Evolutionary conservation across 352 stramenopile species (phyloP).

Genomic region (Globisporangium yorkense): DNA sequence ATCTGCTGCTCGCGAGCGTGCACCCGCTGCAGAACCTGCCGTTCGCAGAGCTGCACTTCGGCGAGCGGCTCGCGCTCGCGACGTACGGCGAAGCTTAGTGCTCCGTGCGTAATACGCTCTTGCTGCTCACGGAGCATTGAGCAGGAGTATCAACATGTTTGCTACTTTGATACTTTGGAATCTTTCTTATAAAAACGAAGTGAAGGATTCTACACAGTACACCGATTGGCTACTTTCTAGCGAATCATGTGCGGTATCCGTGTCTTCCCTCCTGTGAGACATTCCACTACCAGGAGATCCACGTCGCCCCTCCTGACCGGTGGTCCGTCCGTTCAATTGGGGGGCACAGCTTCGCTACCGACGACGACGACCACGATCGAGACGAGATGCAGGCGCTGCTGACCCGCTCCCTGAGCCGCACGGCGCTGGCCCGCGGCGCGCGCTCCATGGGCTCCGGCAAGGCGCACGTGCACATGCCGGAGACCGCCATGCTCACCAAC

Average conservation of each 20-base stretch:
- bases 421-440: conserved; percentile 30
- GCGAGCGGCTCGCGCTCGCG: conserved; percentile 50
- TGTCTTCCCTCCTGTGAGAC: too few relatives aligned
- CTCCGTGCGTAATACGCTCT: too few relatives aligned
- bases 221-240: too few relatives aligned
- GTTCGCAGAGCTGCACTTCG: conserved; percentile 56
- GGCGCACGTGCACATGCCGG: conserved; percentile 67
- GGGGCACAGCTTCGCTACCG: background rate
- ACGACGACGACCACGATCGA: conserved; percentile 2
- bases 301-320: background rate
- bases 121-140: background rate
- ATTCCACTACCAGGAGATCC: too few relatives aligned
- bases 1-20: conserved; percentile 30
- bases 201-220: too few relatives aligned
- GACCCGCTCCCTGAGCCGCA: conserved; percentile 19
- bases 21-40: conserved; percentile 42
- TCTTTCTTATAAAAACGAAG: too few relatives aligned
- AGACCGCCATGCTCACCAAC: conserved; percentile 85
- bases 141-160: background rate
- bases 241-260: too few relatives aligned
- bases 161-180: too few relatives aligned
- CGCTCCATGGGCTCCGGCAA: conserved; percentile 47
- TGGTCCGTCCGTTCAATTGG: conserved; percentile 3
- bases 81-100: conserved; percentile 23
- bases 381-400: conserved; percentile 27